Evolutionary conservation across 495 filamentous ascomycete species (phyloP).

Genomic region (Neurospora sp.): DNA sequence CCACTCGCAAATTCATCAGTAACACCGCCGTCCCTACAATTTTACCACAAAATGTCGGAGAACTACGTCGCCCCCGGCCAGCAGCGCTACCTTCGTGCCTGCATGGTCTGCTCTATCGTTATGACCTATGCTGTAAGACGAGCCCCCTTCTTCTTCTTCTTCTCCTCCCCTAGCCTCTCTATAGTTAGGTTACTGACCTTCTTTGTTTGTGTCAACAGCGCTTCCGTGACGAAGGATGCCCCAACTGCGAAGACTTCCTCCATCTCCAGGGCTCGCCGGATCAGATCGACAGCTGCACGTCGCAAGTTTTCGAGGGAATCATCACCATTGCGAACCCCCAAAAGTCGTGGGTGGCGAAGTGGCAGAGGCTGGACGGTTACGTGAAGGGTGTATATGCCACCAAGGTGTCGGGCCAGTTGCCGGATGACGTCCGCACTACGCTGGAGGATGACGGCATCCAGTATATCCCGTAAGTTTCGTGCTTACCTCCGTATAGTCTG

Average conservation of each 20-base stretch:
- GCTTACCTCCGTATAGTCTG: not conserved
- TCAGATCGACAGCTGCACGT: constrained; percentile 83
- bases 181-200: constrained; percentile 2
- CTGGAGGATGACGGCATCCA: constrained; percentile 60
- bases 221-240: constrained; percentile 79
- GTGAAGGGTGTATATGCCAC: constrained; percentile 83
- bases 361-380: constrained; percentile 84
- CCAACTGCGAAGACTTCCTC: constrained; percentile 90
- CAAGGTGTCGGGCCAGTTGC: constrained; percentile 68
- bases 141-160: not conserved
- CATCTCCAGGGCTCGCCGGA: constrained; percentile 69
- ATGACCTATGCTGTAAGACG: constrained; percentile 59
- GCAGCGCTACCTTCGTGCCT: constrained; percentile 79
- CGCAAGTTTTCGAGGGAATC: constrained; percentile 85
- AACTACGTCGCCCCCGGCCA: constrained; percentile 57
- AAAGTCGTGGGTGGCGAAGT: constrained; percentile 83
- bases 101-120: constrained; percentile 96
- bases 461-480: constrained; percentile 52
- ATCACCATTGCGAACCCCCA: constrained; percentile 69
- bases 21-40: not conserved
- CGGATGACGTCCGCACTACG: constrained; percentile 52
- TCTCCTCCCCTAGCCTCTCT: constrained; percentile 3
- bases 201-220: constrained; percentile 34
- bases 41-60: constrained; percentile 24
- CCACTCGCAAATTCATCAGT: not conserved